phyloP scores from a whole-genome alignment of 2,329 filamentous ascomycete species.

The Aspergillus aculeatus region DNA sequence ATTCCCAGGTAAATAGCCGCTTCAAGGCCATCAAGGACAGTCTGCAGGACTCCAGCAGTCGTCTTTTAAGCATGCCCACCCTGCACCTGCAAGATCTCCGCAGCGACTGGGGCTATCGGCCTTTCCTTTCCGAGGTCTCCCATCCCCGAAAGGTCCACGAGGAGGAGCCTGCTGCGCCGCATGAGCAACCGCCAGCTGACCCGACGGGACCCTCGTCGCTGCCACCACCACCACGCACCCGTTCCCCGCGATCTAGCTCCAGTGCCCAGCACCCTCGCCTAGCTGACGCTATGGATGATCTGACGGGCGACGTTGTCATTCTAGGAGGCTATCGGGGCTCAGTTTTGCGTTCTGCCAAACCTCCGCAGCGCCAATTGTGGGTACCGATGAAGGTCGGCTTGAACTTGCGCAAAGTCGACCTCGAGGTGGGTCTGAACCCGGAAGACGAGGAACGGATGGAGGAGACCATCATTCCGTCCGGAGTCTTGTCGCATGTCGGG shows the following conservation, averaged over 20 bases:
- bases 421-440: slow-evolving; percentile 78
- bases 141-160: slow-evolving; percentile 5
- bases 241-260: slow-evolving; percentile 23
- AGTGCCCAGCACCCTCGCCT: slow-evolving; percentile 44
- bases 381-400: slow-evolving; percentile 90
- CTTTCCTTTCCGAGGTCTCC: slow-evolving; percentile 32
- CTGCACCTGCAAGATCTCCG: slow-evolving; percentile 43
- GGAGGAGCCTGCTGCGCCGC: not conserved
- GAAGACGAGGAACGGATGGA: slow-evolving; percentile 83
- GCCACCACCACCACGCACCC: slow-evolving; percentile 13
- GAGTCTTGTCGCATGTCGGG: slow-evolving; percentile 88
- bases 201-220: not conserved
- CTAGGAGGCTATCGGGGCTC: slow-evolving; percentile 90
- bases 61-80: slow-evolving; percentile 54
- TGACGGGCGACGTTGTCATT: slow-evolving; percentile 83
- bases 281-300: slow-evolving; percentile 62
- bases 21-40: slow-evolving; percentile 89
- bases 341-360: slow-evolving; percentile 77
- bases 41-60: slow-evolving; percentile 75
- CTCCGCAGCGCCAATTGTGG: slow-evolving; percentile 86
- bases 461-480: slow-evolving; percentile 77
- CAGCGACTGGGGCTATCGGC: slow-evolving; percentile 36
- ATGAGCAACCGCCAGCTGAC: not conserved
- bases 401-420: slow-evolving; percentile 85
- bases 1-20: slow-evolving; percentile 82